A percentile compares a stretch with the other conserved stretches of the same genome.
Conservation (phyloP, 2,329 filamentous ascomycete genomes). For the Arthrinium phaeospermum region DNA sequence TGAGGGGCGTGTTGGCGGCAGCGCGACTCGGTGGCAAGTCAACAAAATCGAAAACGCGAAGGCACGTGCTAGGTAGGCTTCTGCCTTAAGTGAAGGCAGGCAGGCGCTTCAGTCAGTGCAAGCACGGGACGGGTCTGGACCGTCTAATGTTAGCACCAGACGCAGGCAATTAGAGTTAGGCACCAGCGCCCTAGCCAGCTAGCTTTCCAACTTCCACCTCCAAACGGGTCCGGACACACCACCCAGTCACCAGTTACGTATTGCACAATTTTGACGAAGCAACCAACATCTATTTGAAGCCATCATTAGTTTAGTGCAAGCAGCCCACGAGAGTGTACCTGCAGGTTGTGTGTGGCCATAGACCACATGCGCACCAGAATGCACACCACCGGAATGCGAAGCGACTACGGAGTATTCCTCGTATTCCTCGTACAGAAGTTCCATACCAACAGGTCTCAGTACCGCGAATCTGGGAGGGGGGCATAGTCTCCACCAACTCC, state of each 20-base stretch:
- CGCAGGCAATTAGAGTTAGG: neutral
- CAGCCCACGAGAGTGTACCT: neutral
- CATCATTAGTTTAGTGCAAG: neutral
- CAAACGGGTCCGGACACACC: neutral
- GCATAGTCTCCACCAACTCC: conserved; percentile 6
- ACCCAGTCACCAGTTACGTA: too few relatives aligned
- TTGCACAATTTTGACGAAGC: neutral
- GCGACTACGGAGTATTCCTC: too few relatives aligned
- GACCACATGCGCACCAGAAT: neutral
- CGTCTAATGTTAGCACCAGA: neutral
- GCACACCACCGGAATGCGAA: neutral
- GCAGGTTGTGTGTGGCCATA: neutral
- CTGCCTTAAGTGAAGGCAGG: neutral
- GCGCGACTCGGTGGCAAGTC: conserved; percentile 9
- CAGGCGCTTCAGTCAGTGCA: neutral
- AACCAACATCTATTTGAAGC: neutral
- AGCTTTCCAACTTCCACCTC: neutral
- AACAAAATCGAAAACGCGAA: conserved; percentile 5
- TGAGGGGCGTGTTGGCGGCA: neutral
- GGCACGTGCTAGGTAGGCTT: conserved; percentile 13
- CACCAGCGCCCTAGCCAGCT: neutral
- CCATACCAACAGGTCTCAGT: too few relatives aligned
- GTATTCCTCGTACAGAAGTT: too few relatives aligned
- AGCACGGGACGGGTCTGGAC: neutral
- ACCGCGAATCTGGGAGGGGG: neutral